Evolutionary conservation across 805 yeast species (phyloP).

Genomic region (Candida loeiensis): DNA sequence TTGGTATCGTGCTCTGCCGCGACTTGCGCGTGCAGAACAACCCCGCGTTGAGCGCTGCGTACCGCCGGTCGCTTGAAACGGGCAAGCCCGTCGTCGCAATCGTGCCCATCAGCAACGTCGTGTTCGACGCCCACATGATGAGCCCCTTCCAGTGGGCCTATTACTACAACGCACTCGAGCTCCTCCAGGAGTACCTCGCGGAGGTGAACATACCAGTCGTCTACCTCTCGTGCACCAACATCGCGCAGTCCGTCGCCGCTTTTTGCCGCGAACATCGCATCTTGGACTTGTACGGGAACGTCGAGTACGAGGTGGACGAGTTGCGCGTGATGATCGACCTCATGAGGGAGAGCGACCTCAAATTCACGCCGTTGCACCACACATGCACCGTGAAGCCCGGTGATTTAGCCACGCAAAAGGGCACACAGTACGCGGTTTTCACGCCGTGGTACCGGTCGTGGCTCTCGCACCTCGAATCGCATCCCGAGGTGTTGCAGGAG

Average conservation of each 20-base stretch:
- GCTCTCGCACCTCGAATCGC: slow-evolving; percentile 26
- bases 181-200: slow-evolving; percentile 27
- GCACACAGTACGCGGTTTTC: slow-evolving; percentile 42
- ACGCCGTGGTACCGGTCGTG: slow-evolving; percentile 43
- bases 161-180: slow-evolving; percentile 29
- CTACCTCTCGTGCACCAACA: slow-evolving; percentile 34
- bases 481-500: slow-evolving; percentile 1
- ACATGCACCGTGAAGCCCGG: slow-evolving; percentile 43
- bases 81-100: slow-evolving; percentile 37
- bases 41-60: slow-evolving; percentile 35
- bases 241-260: slow-evolving; percentile 18
- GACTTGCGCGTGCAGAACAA: slow-evolving; percentile 48
- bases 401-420: slow-evolving; percentile 29
- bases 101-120: slow-evolving; percentile 40
- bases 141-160: slow-evolving; percentile 43
- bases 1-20: slow-evolving; percentile 36
- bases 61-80: slow-evolving; percentile 25
- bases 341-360: slow-evolving; percentile 6
- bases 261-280: slow-evolving; percentile 24
- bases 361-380: slow-evolving; percentile 27
- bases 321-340: slow-evolving; percentile 26
- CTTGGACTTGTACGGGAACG: slow-evolving; percentile 31
- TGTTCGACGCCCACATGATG: slow-evolving; percentile 40
- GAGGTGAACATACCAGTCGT: slow-evolving; percentile 38
- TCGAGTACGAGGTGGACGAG: slow-evolving; percentile 46